Evolutionary conservation across 1,139 yeast species (phyloP).

Genomic region (Yamadazyma sp.): DNA sequence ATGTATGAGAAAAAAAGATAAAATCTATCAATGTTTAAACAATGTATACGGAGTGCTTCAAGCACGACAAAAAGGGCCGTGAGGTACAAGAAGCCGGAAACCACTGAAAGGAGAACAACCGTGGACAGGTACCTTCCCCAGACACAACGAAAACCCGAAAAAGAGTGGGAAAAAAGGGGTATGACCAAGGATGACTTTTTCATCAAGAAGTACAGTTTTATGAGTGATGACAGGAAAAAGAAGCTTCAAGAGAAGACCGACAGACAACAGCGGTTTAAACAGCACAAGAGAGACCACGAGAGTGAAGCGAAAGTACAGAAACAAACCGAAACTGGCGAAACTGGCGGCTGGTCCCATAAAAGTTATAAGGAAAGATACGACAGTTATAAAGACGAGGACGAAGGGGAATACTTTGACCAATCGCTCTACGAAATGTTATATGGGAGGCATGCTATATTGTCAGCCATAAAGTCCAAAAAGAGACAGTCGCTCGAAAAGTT

Average conservation of each 20-base stretch:
- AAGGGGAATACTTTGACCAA: constrained; percentile 18
- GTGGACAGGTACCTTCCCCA: constrained; percentile 15
- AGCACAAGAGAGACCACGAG: constrained; percentile 18
- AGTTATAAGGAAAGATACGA: not conserved
- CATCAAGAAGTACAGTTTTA: constrained; percentile 34
- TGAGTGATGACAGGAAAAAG: constrained; percentile 27
- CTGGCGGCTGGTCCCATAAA: not conserved
- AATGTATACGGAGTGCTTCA: constrained; percentile 7
- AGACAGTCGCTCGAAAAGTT: constrained; percentile 55
- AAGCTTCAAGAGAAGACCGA: constrained; percentile 36
- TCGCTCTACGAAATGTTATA: constrained; percentile 68
- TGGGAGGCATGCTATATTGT: constrained; percentile 74
- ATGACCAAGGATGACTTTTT: constrained; percentile 44
- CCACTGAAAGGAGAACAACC: constrained; percentile 9
- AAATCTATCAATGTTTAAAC: constrained; percentile 2
- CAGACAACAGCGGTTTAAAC: constrained; percentile 30
- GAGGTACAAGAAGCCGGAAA: constrained; percentile 12
- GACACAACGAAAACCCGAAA: constrained; percentile 14
- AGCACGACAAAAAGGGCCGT: constrained; percentile 8
- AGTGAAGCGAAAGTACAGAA: constrained; percentile 5
- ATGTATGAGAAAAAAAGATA: not conserved
- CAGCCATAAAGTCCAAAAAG: constrained; percentile 62
- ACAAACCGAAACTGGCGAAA: not conserved
- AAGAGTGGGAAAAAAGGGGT: constrained; percentile 41
- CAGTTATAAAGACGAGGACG: constrained; percentile 9